Evolutionary conservation across 495 filamentous ascomycete species (phyloP), one percentile per base, ranked within the genome.

Genomic region (Neurospora tetraspora): DNA sequence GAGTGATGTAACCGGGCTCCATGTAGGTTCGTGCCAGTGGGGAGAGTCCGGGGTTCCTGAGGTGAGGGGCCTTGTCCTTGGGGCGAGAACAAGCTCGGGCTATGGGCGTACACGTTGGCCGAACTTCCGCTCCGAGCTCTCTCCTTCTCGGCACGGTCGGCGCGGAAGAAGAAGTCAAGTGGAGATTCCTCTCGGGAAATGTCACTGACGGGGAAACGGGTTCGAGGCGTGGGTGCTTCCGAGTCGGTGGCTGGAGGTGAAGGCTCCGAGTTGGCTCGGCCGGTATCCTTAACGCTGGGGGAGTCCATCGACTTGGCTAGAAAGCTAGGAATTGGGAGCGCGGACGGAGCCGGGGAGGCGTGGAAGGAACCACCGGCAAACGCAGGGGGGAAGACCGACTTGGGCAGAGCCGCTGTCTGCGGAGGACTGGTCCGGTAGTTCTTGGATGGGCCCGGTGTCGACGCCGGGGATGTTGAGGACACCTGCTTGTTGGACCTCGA

Each of bases 291-390:
- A n/a, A 77, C 42, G 9, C 69, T 68, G 18, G 87, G 86, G 8
- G 87, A 88, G 68, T 92, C 90, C 14, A 93, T 84, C 0, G 93
- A 91, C 71, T 91, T 94, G n/a, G 92, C 92, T 70, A 97, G 88
- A 79, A 97, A 97, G 79, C 90, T 96, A 2, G 96, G 96, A 53
- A 97, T 92, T 0, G 96, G 96, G 6, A 99, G 87, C n/a, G 93
- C 89, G 4, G 94, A 95, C 3, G 96, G 92, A 4, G 94, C 94
- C 16, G 96, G 96, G 3, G 96, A 99, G 12, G 93, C 92, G 79
- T 98, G 95, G 81, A 99, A 99, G 1, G 93, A 96, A 18, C 94
- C 92, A 18, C 96, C 96, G 16, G 96, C 96, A 81, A 97, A 99
- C 72, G 93, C 86, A 73, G 87, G 78, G 59, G 84, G 86, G 20